These are phyloP conservation scores for Penicillium sclerotiorum DNA, from an alignment of 2,329 filamentous ascomycete genomes.

Conservation along the genomic window DNA sequence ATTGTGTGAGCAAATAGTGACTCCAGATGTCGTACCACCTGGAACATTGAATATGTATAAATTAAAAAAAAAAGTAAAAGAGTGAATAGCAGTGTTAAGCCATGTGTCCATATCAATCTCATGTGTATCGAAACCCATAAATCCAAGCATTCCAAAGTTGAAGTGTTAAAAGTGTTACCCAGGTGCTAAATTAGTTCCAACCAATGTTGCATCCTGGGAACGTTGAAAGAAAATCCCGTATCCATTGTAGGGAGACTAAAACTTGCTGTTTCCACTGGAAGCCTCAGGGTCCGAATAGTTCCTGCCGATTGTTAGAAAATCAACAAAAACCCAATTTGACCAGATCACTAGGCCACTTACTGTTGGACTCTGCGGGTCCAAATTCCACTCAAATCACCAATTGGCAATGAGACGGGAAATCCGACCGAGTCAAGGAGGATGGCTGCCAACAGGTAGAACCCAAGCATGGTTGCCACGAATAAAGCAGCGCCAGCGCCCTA, in stretches of 20 bases:
- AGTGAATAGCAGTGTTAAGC: too few relatives aligned
- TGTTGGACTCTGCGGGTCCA: background rate
- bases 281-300: background rate
- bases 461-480: conserved; percentile 52
- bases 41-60: too few relatives aligned
- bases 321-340: background rate
- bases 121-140: too few relatives aligned
- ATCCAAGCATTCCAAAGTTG: too few relatives aligned
- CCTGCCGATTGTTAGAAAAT: background rate
- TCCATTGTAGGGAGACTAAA: background rate
- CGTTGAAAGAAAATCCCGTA: background rate
- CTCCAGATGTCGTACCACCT: too few relatives aligned
- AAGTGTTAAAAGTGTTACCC: too few relatives aligned
- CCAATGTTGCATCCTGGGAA: too few relatives aligned
- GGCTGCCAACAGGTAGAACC: conserved; percentile 58
- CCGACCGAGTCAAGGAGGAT: conserved; percentile 58
- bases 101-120: too few relatives aligned
- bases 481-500: conserved; percentile 51
- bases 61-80: too few relatives aligned
- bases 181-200: too few relatives aligned
- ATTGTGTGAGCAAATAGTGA: too few relatives aligned
- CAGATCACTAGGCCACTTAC: background rate
- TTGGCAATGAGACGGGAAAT: conserved; percentile 56
- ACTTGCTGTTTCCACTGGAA: background rate
- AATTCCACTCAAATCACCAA: conserved; percentile 31